Evolutionary conservation across 257 asterid species (phyloP).

Genomic region (Fraxinus anomala): DNA sequence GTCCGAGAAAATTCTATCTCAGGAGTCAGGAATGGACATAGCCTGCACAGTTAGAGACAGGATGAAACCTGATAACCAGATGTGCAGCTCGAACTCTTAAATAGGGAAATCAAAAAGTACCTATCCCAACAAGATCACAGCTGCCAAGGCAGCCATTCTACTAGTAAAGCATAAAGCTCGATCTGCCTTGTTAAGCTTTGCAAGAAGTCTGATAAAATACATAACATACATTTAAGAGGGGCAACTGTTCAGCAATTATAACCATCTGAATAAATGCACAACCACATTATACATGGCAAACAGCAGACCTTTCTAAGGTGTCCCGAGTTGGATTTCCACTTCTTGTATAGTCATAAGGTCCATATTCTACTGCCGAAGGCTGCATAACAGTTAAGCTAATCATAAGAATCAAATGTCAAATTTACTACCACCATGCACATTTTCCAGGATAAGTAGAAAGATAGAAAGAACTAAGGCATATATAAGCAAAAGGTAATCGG

Average conservation of each 20-base stretch:
- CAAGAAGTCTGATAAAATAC: conserved; percentile 63
- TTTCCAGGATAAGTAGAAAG: not conserved
- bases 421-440: not conserved
- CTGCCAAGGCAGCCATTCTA: conserved; percentile 98
- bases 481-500: not conserved
- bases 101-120: conserved; percentile 35
- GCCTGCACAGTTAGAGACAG: not conserved
- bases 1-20: not conserved
- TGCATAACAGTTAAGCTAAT: conserved; percentile 32
- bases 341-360: conserved; percentile 90
- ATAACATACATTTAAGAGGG: conserved; percentile 15
- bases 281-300: conserved; percentile 20
- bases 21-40: conserved; percentile 9
- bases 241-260: not conserved
- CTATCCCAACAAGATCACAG: conserved; percentile 75
- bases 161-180: conserved; percentile 91
- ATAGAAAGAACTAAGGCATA: not conserved
- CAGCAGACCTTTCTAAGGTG: conserved; percentile 69
- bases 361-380: conserved; percentile 88
- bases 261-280: conserved; percentile 4
- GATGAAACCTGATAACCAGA: not conserved
- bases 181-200: conserved; percentile 90
- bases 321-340: conserved; percentile 98
- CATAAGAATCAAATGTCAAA: not conserved
- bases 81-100: conserved; percentile 7